These are phyloP conservation scores for Tolypocladium tundrense DNA, from an alignment of 2,329 filamentous ascomycete species.

Conservation along the genomic window DNA sequence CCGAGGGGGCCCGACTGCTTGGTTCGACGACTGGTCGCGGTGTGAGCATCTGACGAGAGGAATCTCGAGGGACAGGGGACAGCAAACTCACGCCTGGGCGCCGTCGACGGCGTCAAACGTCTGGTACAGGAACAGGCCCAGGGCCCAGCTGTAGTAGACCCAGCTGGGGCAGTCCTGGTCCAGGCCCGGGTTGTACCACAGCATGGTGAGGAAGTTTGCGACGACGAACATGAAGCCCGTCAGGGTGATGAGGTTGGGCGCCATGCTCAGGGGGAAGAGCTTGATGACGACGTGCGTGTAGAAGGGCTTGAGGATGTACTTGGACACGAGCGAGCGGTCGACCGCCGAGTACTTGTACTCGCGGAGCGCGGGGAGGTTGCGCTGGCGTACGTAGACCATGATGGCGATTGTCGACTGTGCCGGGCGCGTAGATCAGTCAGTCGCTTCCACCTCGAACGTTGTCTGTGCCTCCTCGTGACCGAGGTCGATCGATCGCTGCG, in stretches of 20 bases:
- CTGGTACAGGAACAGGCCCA: conserved; percentile 90
- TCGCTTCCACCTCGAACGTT: neutral
- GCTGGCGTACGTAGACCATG: conserved; percentile 95
- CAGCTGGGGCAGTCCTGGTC: conserved; percentile 88
- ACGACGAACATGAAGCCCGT: conserved; percentile 86
- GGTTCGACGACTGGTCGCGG: conserved; percentile 58
- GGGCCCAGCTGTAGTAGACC: conserved; percentile 89
- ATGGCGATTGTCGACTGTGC: conserved; percentile 12
- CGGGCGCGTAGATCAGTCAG: neutral
- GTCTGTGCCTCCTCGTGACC: neutral
- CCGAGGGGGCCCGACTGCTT: conserved; percentile 87
- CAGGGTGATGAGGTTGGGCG: conserved; percentile 78
- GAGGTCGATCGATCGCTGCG: neutral
- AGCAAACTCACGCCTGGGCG: conserved; percentile 64
- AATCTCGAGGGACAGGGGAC: neutral
- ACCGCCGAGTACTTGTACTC: conserved; percentile 93
- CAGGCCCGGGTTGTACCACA: conserved; percentile 93
- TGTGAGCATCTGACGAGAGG: neutral
- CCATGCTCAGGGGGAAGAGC: conserved; percentile 92
- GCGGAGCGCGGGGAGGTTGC: conserved; percentile 77
- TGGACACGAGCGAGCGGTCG: conserved; percentile 81
- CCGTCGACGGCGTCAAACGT: conserved; percentile 98
- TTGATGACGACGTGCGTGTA: conserved; percentile 93
- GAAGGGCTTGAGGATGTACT: conserved; percentile 94
- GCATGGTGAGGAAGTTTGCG: conserved; percentile 76